phyloP scores from a whole-genome alignment of 2,329 filamentous ascomycete species.

The Colletotrichum sidae region DNA sequence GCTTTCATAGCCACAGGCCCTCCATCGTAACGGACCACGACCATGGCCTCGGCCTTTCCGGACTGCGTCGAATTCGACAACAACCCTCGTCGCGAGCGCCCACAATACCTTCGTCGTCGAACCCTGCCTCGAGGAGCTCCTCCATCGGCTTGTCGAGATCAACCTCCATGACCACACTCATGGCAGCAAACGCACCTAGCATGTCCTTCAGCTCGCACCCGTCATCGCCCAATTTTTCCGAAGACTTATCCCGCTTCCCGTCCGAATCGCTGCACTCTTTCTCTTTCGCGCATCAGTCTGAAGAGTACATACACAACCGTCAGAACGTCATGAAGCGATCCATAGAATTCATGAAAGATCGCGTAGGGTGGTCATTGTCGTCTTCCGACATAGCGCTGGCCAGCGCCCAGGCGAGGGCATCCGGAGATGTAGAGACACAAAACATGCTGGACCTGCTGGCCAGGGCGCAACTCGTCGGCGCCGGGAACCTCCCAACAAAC shows the following conservation, averaged over 20 bases:
- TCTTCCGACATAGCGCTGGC: constrained; percentile 80
- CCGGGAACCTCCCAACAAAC: constrained; percentile 68
- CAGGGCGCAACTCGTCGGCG: constrained; percentile 81
- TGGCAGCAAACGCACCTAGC: constrained; percentile 64
- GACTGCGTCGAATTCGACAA: constrained; percentile 93
- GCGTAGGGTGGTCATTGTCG: constrained; percentile 78
- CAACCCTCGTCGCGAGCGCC: constrained; percentile 76
- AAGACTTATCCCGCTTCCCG: constrained; percentile 92
- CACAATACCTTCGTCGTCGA: constrained; percentile 73
- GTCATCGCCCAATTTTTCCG: constrained; percentile 80
- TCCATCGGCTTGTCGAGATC: constrained; percentile 72
- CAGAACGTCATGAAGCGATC: constrained; percentile 94
- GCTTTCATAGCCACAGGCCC: constrained; percentile 65
- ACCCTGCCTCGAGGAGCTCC: constrained; percentile 70
- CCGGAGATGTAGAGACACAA: constrained; percentile 87
- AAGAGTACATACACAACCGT: constrained; percentile 89
- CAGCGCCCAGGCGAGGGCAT: constrained; percentile 84
- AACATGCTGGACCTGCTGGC: constrained; percentile 90
- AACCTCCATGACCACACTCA: constrained; percentile 76
- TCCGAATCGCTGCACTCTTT: constrained; percentile 98
- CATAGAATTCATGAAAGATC: constrained; percentile 96
- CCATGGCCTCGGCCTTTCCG: constrained; percentile 85
- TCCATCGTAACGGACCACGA: constrained; percentile 88
- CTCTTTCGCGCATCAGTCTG: constrained; percentile 95
- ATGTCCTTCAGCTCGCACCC: constrained; percentile 70